Base-by-base conservation (phyloP, 2,329 filamentous ascomycete species). In the Orbilia quercus region DNA sequence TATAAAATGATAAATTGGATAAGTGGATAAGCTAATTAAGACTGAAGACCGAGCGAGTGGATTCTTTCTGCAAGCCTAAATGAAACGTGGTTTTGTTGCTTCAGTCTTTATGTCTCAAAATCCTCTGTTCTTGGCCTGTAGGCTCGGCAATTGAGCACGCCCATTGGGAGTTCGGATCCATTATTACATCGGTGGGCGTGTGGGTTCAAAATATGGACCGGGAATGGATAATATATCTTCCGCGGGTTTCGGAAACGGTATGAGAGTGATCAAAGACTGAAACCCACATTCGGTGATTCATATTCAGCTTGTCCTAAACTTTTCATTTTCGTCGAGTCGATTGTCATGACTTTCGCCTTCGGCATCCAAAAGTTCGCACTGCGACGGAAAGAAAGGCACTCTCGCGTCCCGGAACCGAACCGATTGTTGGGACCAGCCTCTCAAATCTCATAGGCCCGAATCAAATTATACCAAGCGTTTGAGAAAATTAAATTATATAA, bases 221-320 rank as follows among this genome's bases (percentile, higher is more conserved):
- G 59, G 59, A 54, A 53, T 59, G 67, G 57, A 65, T 53, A 72
- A 72, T 72, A 72, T 72, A 72, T 72, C 59, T 72, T 72, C 67
- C 67, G 67, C 59, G 59, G 59, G 45, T 64, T 72, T 72, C 67
- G 67, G 67, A 72, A 67, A 59, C 31, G 58, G 55, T 51, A 47
- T 34, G 53, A 36, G 58, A 44, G 42, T 59, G 54, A 53, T 59
- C 63, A 44, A 59, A 36, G 62, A 40, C 36, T 25, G 42, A 64
- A 67, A 44, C 45, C 53, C 34, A 42, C 34, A 14, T 45, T 48
- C 9, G n/a, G 23, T 44, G 53, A 57, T 28, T 57, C 36, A 57
- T 57, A n/a, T 9, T n/a, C 23, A 31, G 40, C 40, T 38, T 54
- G 31, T 25, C 14, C 23, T 31, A 4, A 4, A 5, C 9, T 31